Evolutionary conservation across 2,329 filamentous ascomycete genomes (phyloP), one percentile per base, ranked within the genome.

Genomic region (Daldinia sp.): DNA sequence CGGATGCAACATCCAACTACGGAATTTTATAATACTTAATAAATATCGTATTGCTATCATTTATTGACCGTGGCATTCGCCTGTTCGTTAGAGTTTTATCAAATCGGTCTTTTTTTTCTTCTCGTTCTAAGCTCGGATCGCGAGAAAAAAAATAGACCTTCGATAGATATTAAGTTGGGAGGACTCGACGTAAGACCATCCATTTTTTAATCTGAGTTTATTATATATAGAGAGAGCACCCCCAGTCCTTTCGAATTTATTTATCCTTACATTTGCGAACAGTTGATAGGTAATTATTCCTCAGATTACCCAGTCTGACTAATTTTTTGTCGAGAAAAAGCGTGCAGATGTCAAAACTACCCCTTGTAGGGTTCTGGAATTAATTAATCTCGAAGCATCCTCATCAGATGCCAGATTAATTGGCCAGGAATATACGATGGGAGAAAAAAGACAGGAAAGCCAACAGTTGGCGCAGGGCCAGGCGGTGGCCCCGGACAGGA

Each of bases 1-100:
- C 63, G 39, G 37, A 46, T 60, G 33, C 44, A n/a, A n/a, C 26
- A 33, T 60, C 58, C 57, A 28, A 59, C 61, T 65, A 39, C 57
- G 13, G 6, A 55, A 53, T 63, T 63, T 58, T 41, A 63, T 65
- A 70, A 68, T 60, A 67, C 33, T 56, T 70, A 68, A 68, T 70
- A 58, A 65, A 39, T 30, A 50, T 13, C 26, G 44, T 26, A 42
- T 56, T 46, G n/a, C 20, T 2, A 10, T 64, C 58, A 63, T 67
- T 33, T 37, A 37, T 62, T 46, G 60, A 67, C 26, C 28, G 60
- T 70, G 41, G 60, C 59, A 62, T 62, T 67, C 60, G 60, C 63
- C 30, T 63, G 37, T 57, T 37, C 30, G 26, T 39, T 51, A 51
- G 57, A 35, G 53, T n/a, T 30, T 30, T 9, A 37, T 23, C 9